Percentiles rank a stretch among this genome's conserved stretches.
phyloP scores from a whole-genome alignment of 495 filamentous ascomycete species.

The Trichoderma parareesei region DNA sequence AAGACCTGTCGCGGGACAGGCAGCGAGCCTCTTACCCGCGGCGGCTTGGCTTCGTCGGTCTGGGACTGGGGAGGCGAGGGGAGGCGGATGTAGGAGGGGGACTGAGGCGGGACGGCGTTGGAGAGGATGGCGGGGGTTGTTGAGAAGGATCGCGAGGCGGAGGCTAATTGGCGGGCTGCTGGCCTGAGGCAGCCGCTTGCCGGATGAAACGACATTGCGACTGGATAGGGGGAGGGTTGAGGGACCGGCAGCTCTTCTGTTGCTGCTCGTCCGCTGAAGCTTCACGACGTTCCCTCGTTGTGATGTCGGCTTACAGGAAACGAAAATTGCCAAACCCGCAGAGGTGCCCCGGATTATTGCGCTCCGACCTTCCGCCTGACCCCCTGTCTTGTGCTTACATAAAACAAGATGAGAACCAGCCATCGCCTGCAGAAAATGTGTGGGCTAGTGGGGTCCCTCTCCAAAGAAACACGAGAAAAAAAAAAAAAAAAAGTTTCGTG shows the following conservation, averaged over 20 bases:
- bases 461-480: background rate
- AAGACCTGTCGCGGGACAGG: conserved; percentile 39
- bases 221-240: background rate
- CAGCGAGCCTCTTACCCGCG: conserved; percentile 33
- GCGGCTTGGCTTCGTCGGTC: conserved; percentile 26
- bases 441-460: conserved; percentile 5
- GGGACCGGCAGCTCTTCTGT: no score
- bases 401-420: background rate
- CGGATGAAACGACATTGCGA: conserved; percentile 5
- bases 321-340: conserved; percentile 4
- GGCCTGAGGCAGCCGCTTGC: background rate
- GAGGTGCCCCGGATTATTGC: background rate
- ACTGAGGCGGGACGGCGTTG: conserved; percentile 33
- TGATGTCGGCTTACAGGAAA: conserved; percentile 8
- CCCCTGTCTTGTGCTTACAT: conserved; percentile 1
- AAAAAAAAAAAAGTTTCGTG: conserved; percentile 19
- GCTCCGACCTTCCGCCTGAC: background rate
- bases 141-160: conserved; percentile 10
- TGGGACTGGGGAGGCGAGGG: conserved; percentile 33
- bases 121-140: conserved; percentile 13
- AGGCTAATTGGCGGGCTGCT: conserved; percentile 5
- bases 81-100: conserved; percentile 37
- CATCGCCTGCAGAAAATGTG: conserved; percentile 6
- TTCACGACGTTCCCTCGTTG: background rate
- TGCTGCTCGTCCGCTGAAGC: background rate